Conservation (phyloP, 2,329 filamentous ascomycete genomes). For the Mollisia scopiformis region DNA sequence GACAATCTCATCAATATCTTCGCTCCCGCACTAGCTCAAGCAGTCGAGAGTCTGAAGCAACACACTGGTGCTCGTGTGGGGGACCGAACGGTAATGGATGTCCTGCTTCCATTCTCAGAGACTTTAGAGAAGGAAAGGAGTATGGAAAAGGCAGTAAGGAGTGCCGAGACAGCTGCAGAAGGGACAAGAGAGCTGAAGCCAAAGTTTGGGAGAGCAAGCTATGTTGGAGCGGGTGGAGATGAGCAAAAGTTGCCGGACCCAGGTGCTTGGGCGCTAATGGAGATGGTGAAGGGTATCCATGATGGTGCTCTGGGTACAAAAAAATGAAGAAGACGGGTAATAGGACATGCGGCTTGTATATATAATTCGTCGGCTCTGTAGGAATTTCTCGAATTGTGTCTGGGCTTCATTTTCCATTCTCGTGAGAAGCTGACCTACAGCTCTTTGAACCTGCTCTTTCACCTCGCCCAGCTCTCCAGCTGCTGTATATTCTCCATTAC, state of each 20-base stretch:
- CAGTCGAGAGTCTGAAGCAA: constrained; percentile 31
- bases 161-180: constrained; percentile 50
- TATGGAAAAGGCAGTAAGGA: constrained; percentile 49
- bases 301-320: constrained; percentile 7
- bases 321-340: neutral
- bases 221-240: constrained; percentile 50
- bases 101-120: constrained; percentile 35
- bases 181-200: constrained; percentile 58
- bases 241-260: constrained; percentile 53
- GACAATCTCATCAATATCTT: constrained; percentile 21
- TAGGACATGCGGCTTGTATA: neutral
- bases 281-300: constrained; percentile 27
- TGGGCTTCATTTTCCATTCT: neutral
- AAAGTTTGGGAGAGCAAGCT: constrained; percentile 56
- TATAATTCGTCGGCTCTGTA: neutral
- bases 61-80: constrained; percentile 36
- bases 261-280: constrained; percentile 54
- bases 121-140: constrained; percentile 40
- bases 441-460: neutral
- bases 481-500: neutral
- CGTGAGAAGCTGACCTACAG: neutral
- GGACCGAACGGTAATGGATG: constrained; percentile 39
- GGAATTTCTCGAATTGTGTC: no score
- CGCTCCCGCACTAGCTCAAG: constrained; percentile 22
- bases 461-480: neutral